Evolutionary conservation across 805 yeast species (phyloP), one percentile per base, ranked within the genome.

Genomic region (Hanseniaspora nectarophila): DNA sequence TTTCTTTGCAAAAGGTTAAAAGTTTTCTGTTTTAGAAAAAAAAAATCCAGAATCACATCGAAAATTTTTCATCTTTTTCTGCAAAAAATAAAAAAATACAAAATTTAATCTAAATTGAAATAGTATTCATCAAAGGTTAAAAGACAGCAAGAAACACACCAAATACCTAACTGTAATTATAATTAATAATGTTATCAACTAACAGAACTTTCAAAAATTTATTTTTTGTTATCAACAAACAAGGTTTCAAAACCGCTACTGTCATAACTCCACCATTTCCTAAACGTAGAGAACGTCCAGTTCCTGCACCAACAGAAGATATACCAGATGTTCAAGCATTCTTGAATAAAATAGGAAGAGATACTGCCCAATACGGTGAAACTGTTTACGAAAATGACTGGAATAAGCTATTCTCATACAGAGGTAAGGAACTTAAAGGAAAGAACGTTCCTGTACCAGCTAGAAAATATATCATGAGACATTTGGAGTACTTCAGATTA

Each of bases 281-380:
- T 16, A 12, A 18, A 28, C 45, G 45, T 42, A 20, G 53, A 57
- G 6, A 18, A 42, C 45, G 45, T 33, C 56, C 43, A 15, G 58
- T 70, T 13, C 83, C 80, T 46, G 59, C 63, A 59, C 85, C 81
- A 56, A 77, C 80, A 15, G 61, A 62, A 23, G 62, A 63, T 21
- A 74, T 79, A 10, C 81, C 89, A 12, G 92, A 85, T 62, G 86
- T 84, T 38, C 70, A 74, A 54, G 70, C 88, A 0, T 90, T 90
- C 61, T 73, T 90, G 51, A 68, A 64, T n/a, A 76, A 74, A 59
- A 87, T 90, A 53, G 97, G 97, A 2, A 79, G 95, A 57, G 75
- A 78, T 55, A 70, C 80, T 56, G 59, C 68, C 23, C 95, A 88
- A 62, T 80, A 81, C 59, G 68, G 71, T 4, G 94, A 82, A 40